Percentiles rank a stretch among this genome's conserved stretches.
Conservation (phyloP, 441 rosid genomes). For the Capsella rubella region DNA sequence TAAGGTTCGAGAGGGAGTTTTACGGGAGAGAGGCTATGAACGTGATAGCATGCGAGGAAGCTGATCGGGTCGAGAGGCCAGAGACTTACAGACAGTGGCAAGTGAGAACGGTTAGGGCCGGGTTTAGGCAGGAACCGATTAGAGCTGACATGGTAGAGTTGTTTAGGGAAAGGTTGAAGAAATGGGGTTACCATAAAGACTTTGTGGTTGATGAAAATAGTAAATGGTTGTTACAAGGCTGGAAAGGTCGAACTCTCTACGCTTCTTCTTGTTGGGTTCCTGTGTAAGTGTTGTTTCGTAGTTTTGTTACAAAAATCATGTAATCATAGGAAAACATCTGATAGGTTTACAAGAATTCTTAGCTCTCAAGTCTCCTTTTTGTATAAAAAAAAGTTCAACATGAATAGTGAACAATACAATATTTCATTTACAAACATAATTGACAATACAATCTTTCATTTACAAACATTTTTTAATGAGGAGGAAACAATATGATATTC, state of each 20-base stretch:
- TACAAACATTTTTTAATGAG: too few relatives aligned
- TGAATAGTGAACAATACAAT: too few relatives aligned
- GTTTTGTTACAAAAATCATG: slow-evolving; percentile 17
- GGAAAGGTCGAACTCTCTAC: slow-evolving; percentile 77
- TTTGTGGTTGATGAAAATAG: slow-evolving; percentile 67
- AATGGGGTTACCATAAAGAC: slow-evolving; percentile 67
- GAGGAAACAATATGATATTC: too few relatives aligned
- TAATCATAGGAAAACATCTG: slow-evolving; percentile 19
- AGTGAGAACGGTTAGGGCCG: slow-evolving; percentile 61
- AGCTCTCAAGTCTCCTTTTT: too few relatives aligned
- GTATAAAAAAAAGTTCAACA: too few relatives aligned
- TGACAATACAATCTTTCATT: too few relatives aligned
- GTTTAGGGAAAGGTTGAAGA: slow-evolving; percentile 50
- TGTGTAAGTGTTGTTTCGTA: slow-evolving; percentile 22
- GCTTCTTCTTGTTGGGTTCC: slow-evolving; percentile 79
- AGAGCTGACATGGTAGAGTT: slow-evolving; percentile 49
- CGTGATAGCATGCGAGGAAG: slow-evolving; percentile 73
- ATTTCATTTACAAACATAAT: too few relatives aligned
- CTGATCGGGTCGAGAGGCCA: slow-evolving; percentile 73
- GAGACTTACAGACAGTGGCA: slow-evolving; percentile 91
- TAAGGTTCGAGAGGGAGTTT: slow-evolving; percentile 67
- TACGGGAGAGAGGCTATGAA: slow-evolving; percentile 71
- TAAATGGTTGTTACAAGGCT: slow-evolving; percentile 77
- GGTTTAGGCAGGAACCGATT: slow-evolving; percentile 66
- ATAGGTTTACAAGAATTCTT: background rate